Percentiles rank a stretch among this genome's conserved stretches.
Conservation (phyloP, 306 rosid species). For the Purshia tridentata region DNA sequence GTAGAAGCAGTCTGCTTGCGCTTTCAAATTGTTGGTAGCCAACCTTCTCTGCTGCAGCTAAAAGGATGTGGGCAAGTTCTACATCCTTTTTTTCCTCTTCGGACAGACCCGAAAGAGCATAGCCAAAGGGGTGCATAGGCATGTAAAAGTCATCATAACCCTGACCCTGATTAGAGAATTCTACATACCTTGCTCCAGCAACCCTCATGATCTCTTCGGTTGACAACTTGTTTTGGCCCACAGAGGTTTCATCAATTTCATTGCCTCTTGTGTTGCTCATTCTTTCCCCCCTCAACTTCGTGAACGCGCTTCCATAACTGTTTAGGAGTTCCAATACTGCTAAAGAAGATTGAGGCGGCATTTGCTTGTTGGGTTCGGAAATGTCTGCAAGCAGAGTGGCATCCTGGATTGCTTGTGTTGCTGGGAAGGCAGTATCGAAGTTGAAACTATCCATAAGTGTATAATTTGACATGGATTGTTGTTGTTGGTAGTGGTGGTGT, state of each 20-base stretch:
- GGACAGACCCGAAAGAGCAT: slow-evolving; percentile 39
- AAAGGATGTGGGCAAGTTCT: slow-evolving; percentile 67
- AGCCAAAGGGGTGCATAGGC: slow-evolving; percentile 56
- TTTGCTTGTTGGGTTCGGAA: slow-evolving; percentile 15
- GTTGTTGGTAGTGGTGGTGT: slow-evolving; percentile 21
- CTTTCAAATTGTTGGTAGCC: slow-evolving; percentile 56
- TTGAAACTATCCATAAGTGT: slow-evolving; percentile 30
- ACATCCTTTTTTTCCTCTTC: slow-evolving; percentile 58
- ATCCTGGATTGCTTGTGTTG: slow-evolving; percentile 25
- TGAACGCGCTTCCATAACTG: slow-evolving; percentile 43
- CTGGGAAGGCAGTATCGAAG: slow-evolving; percentile 27
- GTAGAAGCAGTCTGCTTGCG: slow-evolving; percentile 55
- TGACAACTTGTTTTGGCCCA: slow-evolving; percentile 41
- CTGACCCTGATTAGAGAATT: slow-evolving; percentile 44
- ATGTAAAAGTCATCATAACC: slow-evolving; percentile 40
- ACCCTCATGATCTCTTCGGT: slow-evolving; percentile 62
- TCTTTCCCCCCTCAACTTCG: slow-evolving; percentile 37
- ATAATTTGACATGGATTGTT: slow-evolving; percentile 24
- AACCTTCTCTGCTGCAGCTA: slow-evolving; percentile 71
- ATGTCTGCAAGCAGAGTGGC: slow-evolving; percentile 8
- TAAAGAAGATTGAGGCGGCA: slow-evolving; percentile 28
- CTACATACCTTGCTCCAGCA: slow-evolving; percentile 72
- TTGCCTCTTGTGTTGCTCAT: not conserved
- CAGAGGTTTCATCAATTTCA: not conserved
- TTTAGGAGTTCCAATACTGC: slow-evolving; percentile 54